Evolutionary conservation across 164 flowering plant species (phyloP).

Genomic region (Echeveria elegans): DNA sequence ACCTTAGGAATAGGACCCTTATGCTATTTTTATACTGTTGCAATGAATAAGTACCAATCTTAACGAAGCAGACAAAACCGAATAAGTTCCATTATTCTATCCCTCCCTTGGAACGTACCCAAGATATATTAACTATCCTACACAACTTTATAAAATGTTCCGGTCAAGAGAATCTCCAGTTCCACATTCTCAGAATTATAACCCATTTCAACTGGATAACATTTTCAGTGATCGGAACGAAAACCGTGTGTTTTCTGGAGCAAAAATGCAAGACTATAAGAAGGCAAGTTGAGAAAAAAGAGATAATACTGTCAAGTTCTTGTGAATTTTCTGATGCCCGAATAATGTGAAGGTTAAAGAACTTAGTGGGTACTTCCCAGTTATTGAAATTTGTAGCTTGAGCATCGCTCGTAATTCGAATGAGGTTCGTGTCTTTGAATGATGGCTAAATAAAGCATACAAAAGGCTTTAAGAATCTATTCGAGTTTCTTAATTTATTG

Average conservation of each 20-base stretch:
- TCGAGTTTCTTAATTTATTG: background rate
- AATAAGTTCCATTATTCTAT: constrained; percentile 50
- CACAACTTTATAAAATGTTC: constrained; percentile 28
- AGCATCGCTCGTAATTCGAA: background rate
- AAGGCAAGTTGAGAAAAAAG: background rate
- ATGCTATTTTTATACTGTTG: constrained; percentile 21
- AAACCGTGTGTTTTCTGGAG: background rate
- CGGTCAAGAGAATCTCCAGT: constrained; percentile 62
- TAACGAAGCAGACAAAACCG: constrained; percentile 55
- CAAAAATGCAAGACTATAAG: background rate
- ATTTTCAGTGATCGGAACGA: background rate
- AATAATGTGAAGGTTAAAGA: background rate
- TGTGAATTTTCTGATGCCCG: background rate
- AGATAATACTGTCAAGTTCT: no score
- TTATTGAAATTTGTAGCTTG: background rate
- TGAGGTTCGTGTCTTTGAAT: background rate
- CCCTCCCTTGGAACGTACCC: constrained; percentile 48
- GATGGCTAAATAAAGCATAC: background rate
- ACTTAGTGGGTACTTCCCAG: background rate
- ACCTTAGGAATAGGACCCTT: constrained; percentile 19
- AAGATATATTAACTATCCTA: constrained; percentile 34
- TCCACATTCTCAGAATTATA: constrained; percentile 15
- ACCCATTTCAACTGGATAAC: background rate
- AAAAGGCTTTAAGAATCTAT: background rate
- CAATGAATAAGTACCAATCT: constrained; percentile 81